Evolutionary conservation across 1,284 basidiomycete genomes (phyloP), one percentile per base, ranked within the genome.

Genomic region (Phlebopus sp.): DNA sequence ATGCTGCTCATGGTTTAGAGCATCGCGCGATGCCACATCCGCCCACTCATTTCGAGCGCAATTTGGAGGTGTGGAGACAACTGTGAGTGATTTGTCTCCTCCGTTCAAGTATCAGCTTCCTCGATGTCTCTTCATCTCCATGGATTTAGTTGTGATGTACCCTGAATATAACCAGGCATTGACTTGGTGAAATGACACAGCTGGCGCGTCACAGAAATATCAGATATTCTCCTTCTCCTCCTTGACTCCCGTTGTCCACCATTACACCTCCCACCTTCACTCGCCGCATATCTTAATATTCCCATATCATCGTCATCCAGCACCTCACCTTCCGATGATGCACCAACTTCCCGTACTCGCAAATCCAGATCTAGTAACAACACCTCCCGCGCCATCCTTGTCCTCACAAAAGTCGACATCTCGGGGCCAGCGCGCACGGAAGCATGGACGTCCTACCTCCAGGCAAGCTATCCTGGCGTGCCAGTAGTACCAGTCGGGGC

Each of bases 31-130:
- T 84, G 73, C 81, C 81, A 7, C 68, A 69, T 37, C 84, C 86
- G 8, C 80, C 86, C 1, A 86, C 88, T 0, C 86, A 87, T 62
- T 96, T 84, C 64, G 93, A 96, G 67, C 79, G 90, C 27, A 96
- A 96, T 66, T 62, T 95, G 19, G 89, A 95, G 64, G 92, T 96
- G 5, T 96, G 92, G 92, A 72, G 92, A 53, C 92, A 96, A 69
- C 69, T 95, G 82, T 91, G 69, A 60, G 84, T 78, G 18, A 45
- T 42, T 47, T 32, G 19, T 14, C 23, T 39, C 11, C 6, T 5
- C 23, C 21, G 21, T 23, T 23, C 21, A 6, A 23, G 4, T 23
- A 23, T 23, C 6, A 6, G 21, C 6, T 23, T 6, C 21, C 21
- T 23, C 21, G 21, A 23, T 6, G 21, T 42, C n/a, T 38, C 31